phyloP scores from a whole-genome alignment of 495 filamentous ascomycete species.

The Pseudevernia furfuracea region DNA sequence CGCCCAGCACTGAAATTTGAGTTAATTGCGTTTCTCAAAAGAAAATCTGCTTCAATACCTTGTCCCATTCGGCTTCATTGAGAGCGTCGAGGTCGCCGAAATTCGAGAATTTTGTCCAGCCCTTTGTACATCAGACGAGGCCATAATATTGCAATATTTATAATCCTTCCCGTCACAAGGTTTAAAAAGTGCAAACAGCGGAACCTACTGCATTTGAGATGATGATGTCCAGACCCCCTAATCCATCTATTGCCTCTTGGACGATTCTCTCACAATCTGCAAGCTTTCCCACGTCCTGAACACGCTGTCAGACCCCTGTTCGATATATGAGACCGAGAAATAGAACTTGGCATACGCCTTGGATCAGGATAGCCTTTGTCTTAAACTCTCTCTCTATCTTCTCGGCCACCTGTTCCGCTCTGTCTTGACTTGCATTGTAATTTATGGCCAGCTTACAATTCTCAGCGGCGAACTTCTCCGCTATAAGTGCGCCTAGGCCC shows the following conservation, averaged over 20 bases:
- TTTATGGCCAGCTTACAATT: conserved; percentile 66
- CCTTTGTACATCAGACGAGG: conserved; percentile 34
- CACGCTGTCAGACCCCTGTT: not conserved
- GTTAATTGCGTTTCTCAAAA: not conserved
- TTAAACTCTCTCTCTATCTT: conserved; percentile 45
- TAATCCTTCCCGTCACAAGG: not conserved
- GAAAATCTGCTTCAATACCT: conserved; percentile 32
- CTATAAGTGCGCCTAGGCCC: conserved; percentile 58
- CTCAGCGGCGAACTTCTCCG: conserved; percentile 57
- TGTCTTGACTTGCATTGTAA: conserved; percentile 48
- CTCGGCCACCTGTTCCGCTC: conserved; percentile 48
- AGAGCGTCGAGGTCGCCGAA: conserved; percentile 59
- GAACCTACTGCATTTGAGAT: conserved; percentile 63
- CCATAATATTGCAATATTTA: not conserved
- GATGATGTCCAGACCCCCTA: conserved; percentile 64
- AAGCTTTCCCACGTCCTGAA: conserved; percentile 51
- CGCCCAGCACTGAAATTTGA: conserved; percentile 48
- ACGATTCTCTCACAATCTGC: conserved; percentile 49
- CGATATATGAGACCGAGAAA: not conserved
- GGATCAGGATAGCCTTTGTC: conserved; percentile 49
- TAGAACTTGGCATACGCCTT: conserved; percentile 48
- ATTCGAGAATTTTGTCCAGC: conserved; percentile 57
- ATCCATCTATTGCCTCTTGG: conserved; percentile 45
- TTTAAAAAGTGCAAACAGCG: not conserved
- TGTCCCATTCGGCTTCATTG: conserved; percentile 63